Base-by-base conservation (phyloP, 2,329 filamentous ascomycete genomes). In the Diplodia intermedia region DNA sequence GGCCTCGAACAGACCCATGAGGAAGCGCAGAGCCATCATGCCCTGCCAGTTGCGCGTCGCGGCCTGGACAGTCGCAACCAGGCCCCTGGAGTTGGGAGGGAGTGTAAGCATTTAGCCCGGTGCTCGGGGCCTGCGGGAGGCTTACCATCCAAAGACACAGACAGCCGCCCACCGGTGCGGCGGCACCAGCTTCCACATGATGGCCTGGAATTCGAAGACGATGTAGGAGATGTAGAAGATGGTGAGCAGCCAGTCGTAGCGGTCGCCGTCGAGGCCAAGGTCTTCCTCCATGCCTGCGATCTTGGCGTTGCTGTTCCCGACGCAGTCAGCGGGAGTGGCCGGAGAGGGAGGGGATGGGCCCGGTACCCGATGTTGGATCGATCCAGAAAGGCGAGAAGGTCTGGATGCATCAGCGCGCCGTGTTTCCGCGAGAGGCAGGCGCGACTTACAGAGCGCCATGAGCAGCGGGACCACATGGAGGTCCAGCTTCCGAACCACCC, bases 1-100 rank as follows among this genome's bases (percentile, higher is more conserved):
- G 1, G 83, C 81, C 72, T 86, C 84, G 15, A 80, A 76, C 2
- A 75, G 73, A 14, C 77, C 76, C 73, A 79, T 75, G 57, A 78
- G 70, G 66, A 79, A 79, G 4, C 77, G 69, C 26, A 78, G 70
- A 15, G 76, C 75, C 75, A 78, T 78, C 70, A 75, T 74, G 1
- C 72, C 77, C 20, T 68, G 69, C 74, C 77, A 79, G 2, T 72
- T 74, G 4, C 75, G 69, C 3, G 71, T 72, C 1, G 69, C 77
- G 9, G 75, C 74, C 67, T 80, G 78, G 7, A 73, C 72, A 0
- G 72, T 77, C 8, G 76, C 75, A 3, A 79, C 73, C 0, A 77
- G 69, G 0, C 76, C 78, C 70, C 62, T 63, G 47, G 43, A 9
- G 29, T 23, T 20, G 18, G 43, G 12, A 33, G 31, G 40, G 7